Evolutionary conservation across 2,329 filamentous ascomycete species (phyloP), one percentile per base, ranked within the genome.

Genomic region (Fusarium stilboides): DNA sequence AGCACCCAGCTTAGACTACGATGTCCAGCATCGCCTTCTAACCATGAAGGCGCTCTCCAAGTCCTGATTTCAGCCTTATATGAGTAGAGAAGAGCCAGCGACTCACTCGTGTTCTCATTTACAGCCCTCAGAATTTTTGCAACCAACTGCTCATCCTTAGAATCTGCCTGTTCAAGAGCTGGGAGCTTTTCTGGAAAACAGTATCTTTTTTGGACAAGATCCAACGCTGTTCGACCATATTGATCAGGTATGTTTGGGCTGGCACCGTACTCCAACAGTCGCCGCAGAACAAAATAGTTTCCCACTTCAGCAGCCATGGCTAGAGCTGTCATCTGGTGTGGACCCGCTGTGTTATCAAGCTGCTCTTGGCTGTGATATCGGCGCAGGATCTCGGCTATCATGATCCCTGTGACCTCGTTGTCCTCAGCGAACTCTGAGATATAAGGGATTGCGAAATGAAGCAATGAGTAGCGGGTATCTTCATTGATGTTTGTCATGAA

Each of bases 101-200:
- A 8, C 46, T 57, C 46, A 4, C 20, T 15, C n/a, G 54, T 57
- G 10, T 57, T 57, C 20, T 57, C 54, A 34, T 57, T 57, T 4
- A 33, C 36, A 14, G 37, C 54, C 1, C 14, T 42, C 10, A 57
- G 3, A 5, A 54, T 15, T 36, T 15, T 54, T 9, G n/a, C 15
- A 3, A 57, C 20, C 5, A 14, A 8, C 14, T 34, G 20, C 28
- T 43, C 54, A 43, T 53, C 54, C 2, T n/a, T 24, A 15, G 14
- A 2, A 36, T 57, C 37, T 20, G 15, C 47, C 13, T 43, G 26
- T 10, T 20, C n/a, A 3, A 54, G 4, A 9, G 46, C 46, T 0
- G 49, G 36, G 20, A 54, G 22, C 9, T 4, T 12, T 13, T 57
- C 54, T 1, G 54, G 54, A 9, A 28, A 57, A 9, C 47, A 57